A percentile compares a stretch with the other conserved stretches of the same genome.
Conservation (phyloP, 2,329 filamentous ascomycete genomes). For the Plenodomus tracheiphilus region DNA sequence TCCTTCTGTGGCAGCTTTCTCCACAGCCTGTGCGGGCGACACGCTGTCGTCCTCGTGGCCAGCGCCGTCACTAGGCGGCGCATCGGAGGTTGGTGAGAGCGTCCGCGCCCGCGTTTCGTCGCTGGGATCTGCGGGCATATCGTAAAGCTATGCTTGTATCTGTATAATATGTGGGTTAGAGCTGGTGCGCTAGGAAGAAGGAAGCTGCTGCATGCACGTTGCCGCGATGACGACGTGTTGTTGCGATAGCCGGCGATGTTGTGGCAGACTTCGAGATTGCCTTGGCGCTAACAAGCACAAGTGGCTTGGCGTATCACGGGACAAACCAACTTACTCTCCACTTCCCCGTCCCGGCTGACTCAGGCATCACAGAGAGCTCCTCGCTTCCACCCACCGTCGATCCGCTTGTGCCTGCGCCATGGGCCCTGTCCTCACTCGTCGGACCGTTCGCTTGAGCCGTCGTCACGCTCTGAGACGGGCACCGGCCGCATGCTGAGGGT, state of each 20-base stretch:
- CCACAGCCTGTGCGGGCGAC: slow-evolving; percentile 11
- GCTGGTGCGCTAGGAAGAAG: slow-evolving; percentile 15
- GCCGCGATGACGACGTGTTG: slow-evolving; percentile 8
- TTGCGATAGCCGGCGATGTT: slow-evolving; percentile 1
- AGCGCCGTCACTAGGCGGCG: slow-evolving; percentile 12
- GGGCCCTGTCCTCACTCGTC: slow-evolving; percentile 13
- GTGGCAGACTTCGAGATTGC: slow-evolving; percentile 3
- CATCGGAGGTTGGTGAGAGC: slow-evolving; percentile 12
- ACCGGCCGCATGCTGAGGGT: slow-evolving; percentile 7
- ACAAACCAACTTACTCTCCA: neutral
- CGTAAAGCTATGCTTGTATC: slow-evolving; percentile 5
- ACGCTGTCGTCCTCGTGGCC: slow-evolving; percentile 5
- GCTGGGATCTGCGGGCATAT: slow-evolving; percentile 17
- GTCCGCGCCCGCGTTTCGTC: slow-evolving; percentile 14
- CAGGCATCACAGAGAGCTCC: too few relatives aligned
- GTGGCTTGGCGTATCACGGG: neutral
- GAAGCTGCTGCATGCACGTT: slow-evolving; percentile 18
- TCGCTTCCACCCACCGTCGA: slow-evolving; percentile 3
- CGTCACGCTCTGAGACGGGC: slow-evolving; percentile 4
- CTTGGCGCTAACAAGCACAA: neutral
- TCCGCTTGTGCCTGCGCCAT: slow-evolving; percentile 16
- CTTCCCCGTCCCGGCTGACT: neutral
- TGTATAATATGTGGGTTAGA: slow-evolving; percentile 21
- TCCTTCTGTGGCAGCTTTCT: slow-evolving; percentile 9
- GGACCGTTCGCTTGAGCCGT: slow-evolving; percentile 10